Evolutionary conservation across 371 early-diverging fungal species (phyloP), one percentile per base, ranked within the genome.

Genomic region (Actinomortierella wolfii): DNA sequence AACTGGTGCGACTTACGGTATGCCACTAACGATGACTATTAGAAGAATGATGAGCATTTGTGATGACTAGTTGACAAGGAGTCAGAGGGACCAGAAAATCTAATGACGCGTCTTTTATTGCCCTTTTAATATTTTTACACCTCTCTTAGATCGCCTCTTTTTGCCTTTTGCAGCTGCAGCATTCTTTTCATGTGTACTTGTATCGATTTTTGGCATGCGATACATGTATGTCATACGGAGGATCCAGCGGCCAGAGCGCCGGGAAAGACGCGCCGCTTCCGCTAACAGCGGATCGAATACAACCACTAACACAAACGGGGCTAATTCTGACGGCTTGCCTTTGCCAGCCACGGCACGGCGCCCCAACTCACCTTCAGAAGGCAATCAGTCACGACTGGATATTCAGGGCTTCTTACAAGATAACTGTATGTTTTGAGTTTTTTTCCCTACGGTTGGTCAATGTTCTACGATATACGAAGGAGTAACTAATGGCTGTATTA

Each of bases 201-300:
- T 89, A 7, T 84, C 90, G 2, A 81, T 89, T 14, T 87, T 88
- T 67, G 88, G 86, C 17, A 85, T 92, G 84, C 83, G 90, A 0
- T 92, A 92, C 59, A 71, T 92, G 44, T 66, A 86, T n/a, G 83
- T 85, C 2, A 86, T 92, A 7, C 84, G 89, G 83, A 64, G 86
- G 51, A 86, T 89, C 41, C 90, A 91, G 58, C 67, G 88, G 34
- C 86, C 91, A 14, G 88, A 89, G 43, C 52, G 75, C 15, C 53
- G 68, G 7, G 65, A 69, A 5, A 52, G 64, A 54, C 59, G 68
- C 1, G 64, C 64, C 2, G 68, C 61, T 2, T 58, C 62, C 17
- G 54, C 61, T 39, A 53, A 47, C 5, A 34, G 51, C 1, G 49
- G 51, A 5, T 40, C n/a, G 44, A 13, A n/a, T 20, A 20, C 57